Evolutionary conservation across 352 stramenopile genomes (phyloP).

Genomic region (Globisporangium paroecandrum): DNA sequence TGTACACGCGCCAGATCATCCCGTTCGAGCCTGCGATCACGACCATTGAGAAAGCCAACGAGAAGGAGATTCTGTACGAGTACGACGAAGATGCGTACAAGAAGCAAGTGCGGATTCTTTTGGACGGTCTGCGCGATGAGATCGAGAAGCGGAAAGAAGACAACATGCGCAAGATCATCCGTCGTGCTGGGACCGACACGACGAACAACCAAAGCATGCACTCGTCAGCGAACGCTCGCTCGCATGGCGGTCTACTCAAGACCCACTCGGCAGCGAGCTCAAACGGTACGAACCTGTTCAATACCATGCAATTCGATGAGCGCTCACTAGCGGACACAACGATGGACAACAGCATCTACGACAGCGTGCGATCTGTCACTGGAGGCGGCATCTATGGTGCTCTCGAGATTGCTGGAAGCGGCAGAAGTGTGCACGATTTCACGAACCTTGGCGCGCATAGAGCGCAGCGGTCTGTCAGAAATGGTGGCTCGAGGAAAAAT

Average conservation of each 20-base stretch:
- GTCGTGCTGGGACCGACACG: conserved; percentile 19
- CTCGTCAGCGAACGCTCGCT: conserved; percentile 13
- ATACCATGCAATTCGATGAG: conserved; percentile 51
- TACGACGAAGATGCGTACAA: conserved; percentile 75
- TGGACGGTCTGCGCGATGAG: conserved; percentile 77
- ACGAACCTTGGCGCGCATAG: conserved; percentile 15
- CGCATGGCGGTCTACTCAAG: conserved; percentile 12
- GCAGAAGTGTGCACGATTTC: conserved; percentile 16
- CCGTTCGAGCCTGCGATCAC: conserved; percentile 73
- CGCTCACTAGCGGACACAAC: conserved; percentile 29
- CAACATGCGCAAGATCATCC: conserved; percentile 55
- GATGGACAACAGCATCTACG: conserved; percentile 27
- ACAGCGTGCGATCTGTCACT: conserved; percentile 27
- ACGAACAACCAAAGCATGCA: conserved; percentile 12
- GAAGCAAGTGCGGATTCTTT: conserved; percentile 58
- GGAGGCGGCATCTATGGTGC: conserved; percentile 9
- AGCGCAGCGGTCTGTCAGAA: conserved; percentile 29
- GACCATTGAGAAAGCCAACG: conserved; percentile 36
- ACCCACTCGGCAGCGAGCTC: conserved; percentile 20
- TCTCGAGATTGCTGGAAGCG: conserved; percentile 26
- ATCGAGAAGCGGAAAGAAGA: conserved; percentile 81
- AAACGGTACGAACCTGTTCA: conserved; percentile 27
- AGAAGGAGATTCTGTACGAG: conserved; percentile 44
- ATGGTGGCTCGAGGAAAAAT: conserved; percentile 21
- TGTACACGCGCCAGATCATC: conserved; percentile 81